Evolutionary conservation across 176 grass and related monocot species (phyloP), one percentile per base, ranked within the genome.

Genomic region (Avena eriantha): DNA sequence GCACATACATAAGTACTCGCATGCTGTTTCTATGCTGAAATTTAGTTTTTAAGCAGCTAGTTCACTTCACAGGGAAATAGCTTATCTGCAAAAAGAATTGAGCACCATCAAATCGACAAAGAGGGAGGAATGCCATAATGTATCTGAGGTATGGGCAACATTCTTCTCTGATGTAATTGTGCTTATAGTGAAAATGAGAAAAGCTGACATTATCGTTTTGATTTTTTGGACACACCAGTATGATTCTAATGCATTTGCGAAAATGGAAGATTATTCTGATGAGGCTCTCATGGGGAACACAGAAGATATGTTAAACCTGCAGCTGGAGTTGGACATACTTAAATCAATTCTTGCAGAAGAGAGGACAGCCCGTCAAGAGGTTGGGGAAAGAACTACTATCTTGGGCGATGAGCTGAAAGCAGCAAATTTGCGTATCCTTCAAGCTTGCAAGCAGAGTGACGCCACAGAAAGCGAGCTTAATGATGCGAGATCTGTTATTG

Each of bases 291-390:
- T 89, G 73, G 70, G 39, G 22, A 83, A 85, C 50, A 53, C n/a
- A 73, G 87, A 93, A 39, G 85, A 92, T 78, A 73, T 92, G 24
- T 50, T 98, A 75, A 95, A 77, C 63, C 78, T 95, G 86, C 87
- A 95, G 58, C 54, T 98, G 78, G 95, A 95, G 81, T 80, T 98
- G 83, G 95, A 95, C 81, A 89, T 98, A 89, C 81, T 92, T 70
- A 98, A 90, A 87, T 73, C 80, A 50, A 92, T 95, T 88, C 73
- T 98, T 66, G 87, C 59, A 60, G 94, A 96, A 89, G 93, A 96
- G 84, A 96, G 85, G 80, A 88, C 84, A 94, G 22, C 66, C 51
- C 55, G 45, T 86, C 56, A 36, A 80, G 61, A 91, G 86, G 82
- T 80, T 60, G 90, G 88, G 48, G 56, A 91, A 83, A 92, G 57